Evolutionary conservation across 2,329 filamentous ascomycete genomes (phyloP), one percentile per base, ranked within the genome.

Genomic region (Fusarium coicis): DNA sequence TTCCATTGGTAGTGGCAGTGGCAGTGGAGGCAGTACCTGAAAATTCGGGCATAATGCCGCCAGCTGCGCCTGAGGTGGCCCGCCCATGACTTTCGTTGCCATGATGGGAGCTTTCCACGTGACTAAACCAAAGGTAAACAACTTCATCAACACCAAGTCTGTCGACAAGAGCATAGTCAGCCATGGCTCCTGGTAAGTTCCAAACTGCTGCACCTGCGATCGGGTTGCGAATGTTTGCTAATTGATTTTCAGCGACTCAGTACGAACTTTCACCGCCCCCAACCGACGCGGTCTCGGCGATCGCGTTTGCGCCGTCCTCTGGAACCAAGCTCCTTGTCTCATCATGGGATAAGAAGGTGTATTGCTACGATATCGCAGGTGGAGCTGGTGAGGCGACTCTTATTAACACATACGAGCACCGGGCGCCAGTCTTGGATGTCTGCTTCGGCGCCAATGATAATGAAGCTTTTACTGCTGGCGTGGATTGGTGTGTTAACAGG

Each of bases 261-360:
- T 95, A 93, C 84, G 93, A 96, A 83, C 89, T 98, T 79, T 88
- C 91, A 68, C 90, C 94, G 77, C 92, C 95, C 52, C 96, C 96
- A 16, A 89, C 88, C 76, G 96, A 99, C 83, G 93, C 93, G 77
- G 93, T 98, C 78, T 97, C 96, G 53, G 88, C 94, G 30, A 86
- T 98, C 78, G 91, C 91, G 79, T 99, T 97, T 87, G 94, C 95
- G 74, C 93, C 94, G 40, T 85, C 88, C 69, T 90, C 91, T n/a
- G 88, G 92, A 7, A 90, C 87, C 60, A 92, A 91, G 76, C 88
- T 99, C 42, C 89, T 97, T n/a, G 95, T 96, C 76, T 93, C 95
- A 16, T 97, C 95, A 63, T 99, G 96, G 96, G 96, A 98, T 84
- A 94, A 92, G 83, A 90, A 94, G 81, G 90, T 97, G 63, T 97